phyloP scores from a whole-genome alignment of 1,139 yeast species.

The Arxiozyma slooffiae region DNA sequence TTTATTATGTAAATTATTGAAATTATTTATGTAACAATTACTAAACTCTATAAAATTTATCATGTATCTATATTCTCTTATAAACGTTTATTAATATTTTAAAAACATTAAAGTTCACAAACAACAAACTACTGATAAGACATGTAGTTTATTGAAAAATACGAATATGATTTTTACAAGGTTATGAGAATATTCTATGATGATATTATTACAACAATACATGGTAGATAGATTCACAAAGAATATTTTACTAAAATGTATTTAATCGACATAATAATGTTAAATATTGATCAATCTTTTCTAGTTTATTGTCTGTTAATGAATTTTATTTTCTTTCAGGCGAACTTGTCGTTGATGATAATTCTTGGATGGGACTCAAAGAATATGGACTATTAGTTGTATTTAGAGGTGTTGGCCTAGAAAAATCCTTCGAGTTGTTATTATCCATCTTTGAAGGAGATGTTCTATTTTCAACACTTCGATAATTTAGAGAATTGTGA shows the following conservation, averaged over 20 bases:
- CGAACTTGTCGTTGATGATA: constrained; percentile 25
- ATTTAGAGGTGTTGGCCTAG: constrained; percentile 21
- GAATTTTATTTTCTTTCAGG: constrained; percentile 12
- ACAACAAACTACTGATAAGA: no score
- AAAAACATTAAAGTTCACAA: not conserved
- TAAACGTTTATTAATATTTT: no score
- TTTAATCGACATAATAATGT: not conserved
- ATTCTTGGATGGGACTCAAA: constrained; percentile 30
- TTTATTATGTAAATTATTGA: not conserved
- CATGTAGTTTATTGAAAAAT: not conserved
- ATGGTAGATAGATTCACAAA: no score
- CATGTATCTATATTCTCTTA: not conserved
- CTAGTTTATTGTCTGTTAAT: not conserved
- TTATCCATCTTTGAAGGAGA: constrained; percentile 3
- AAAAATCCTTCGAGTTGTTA: constrained; percentile 15
- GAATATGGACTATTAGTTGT: constrained; percentile 14
- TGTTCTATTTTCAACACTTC: constrained; percentile 3
- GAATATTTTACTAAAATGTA: not conserved
- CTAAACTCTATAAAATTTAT: no score
- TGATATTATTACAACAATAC: not conserved
- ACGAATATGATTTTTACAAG: no score
- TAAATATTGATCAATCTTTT: no score
- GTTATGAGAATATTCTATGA: not conserved
- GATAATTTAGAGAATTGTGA: not conserved
- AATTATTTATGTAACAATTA: no score